Conservation (phyloP, 148 eudicot genomes). For the Spergularia bocconei region DNA sequence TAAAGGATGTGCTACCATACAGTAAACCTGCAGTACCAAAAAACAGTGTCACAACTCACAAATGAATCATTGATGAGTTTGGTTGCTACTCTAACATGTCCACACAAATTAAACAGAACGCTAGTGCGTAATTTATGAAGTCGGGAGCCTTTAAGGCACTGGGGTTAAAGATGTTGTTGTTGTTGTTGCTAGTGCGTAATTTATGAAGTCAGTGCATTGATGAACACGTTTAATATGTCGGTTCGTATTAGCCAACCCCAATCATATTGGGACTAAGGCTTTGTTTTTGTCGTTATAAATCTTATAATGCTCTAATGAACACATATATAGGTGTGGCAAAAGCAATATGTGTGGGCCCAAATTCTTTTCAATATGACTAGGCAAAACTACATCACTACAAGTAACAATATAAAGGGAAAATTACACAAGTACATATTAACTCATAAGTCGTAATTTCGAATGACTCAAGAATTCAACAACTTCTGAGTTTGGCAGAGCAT, state of each 20-base stretch:
- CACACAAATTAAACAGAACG: neutral
- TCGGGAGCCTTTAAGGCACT: neutral
- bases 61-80: neutral
- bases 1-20: conserved; percentile 97
- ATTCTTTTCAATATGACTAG: neutral
- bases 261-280: too few relatives aligned
- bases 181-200: neutral
- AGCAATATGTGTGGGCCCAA: neutral
- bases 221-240: too few relatives aligned
- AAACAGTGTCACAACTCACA: conserved; percentile 1
- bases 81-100: neutral
- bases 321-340: too few relatives aligned
- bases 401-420: neutral
- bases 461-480: neutral
- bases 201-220: too few relatives aligned
- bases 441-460: neutral
- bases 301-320: too few relatives aligned
- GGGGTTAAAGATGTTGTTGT: too few relatives aligned
- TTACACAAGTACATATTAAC: neutral
- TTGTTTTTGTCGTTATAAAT: too few relatives aligned
- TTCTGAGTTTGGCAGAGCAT: neutral
- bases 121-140: neutral
- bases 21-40: conserved; percentile 66
- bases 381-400: neutral
- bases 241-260: too few relatives aligned